Percentiles rank a stretch among this genome's conserved stretches.
Evolutionary conservation across 2,329 filamentous ascomycete species (phyloP).

Genomic region (Beauveria pseudobassiana): DNA sequence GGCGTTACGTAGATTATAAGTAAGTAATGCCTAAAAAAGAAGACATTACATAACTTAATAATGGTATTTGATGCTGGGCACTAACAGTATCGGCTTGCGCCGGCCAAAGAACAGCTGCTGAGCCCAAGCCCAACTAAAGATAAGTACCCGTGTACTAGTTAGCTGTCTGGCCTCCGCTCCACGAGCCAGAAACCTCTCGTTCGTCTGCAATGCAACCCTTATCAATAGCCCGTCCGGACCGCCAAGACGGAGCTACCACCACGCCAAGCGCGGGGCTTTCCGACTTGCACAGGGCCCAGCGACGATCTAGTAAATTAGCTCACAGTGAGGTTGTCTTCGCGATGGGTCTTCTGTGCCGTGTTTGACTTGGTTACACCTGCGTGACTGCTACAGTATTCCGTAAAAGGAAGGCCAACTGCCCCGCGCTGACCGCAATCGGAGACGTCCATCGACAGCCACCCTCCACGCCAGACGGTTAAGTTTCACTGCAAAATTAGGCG

Average conservation of each 20-base stretch:
- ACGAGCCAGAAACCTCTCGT: neutral
- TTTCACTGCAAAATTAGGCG: neutral
- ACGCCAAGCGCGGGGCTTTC: neutral
- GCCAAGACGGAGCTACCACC: neutral
- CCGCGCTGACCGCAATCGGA: conserved; percentile 2
- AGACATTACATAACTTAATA: neutral
- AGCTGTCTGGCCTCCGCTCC: neutral
- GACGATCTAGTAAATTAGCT: neutral
- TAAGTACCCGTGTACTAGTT: neutral
- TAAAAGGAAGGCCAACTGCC: neutral
- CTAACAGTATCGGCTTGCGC: neutral
- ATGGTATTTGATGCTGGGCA: neutral
- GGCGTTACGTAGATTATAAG: no score
- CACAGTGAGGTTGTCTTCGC: neutral
- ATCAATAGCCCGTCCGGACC: neutral
- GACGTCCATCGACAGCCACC: neutral
- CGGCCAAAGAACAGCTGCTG: neutral
- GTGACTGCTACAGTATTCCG: neutral
- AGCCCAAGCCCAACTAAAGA: neutral
- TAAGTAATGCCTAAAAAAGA: neutral
- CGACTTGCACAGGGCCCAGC: neutral
- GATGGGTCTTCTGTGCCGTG: no score
- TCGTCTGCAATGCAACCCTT: neutral
- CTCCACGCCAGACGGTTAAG: conserved; percentile 9
- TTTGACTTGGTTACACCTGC: no score